Base-by-base conservation (phyloP, 2,329 filamentous ascomycete genomes). In the Sclerotinia glacialis region DNA sequence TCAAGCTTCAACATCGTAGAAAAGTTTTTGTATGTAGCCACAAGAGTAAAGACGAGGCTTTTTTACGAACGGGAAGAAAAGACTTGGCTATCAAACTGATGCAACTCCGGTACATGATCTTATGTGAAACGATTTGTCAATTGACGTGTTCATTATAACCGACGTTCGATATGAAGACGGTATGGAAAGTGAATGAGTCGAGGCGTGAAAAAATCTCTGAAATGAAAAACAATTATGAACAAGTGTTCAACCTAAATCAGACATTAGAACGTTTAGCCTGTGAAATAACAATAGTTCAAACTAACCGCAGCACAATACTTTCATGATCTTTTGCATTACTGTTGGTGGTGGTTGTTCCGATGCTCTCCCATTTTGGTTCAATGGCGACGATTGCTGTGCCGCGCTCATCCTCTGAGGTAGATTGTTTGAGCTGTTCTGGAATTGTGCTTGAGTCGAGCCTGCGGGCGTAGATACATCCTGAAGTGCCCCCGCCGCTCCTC, bases 381-480 rank as follows among this genome's bases (percentile, higher is more conserved):
- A 82, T 68, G 83, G 85, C 67, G 83, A 82, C 67, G 83, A 82
- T 76, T 88, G 86, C 14, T 65, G 64, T 18, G 47, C 42, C 69
- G 84, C 82, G 69, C 84, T 85, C 76, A 85, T 84, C 71, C 84
- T 83, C 72, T 88, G 82, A 60, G 90, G 86, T 71, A 96, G 85
- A 78, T 97, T 95, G 78, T 92, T 91, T 76, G 90, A 91, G 81
- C 92, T 97, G 84, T 92, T 94, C 82, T 96, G 93, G 84, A 97
- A 97, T 78, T 97, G 94, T 72, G 94, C 94, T 79, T 96, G 92
- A 71, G 92, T 97, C 77, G 92, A 97, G 74, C 90, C 92, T 77
- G 93, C 89, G 73, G 93, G 91, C 71, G 93, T 94, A 76, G 87
- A 86, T 78, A 90, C 86, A 78, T 96, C 91, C 78, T 88, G 85